Percentiles rank a stretch among this genome's conserved stretches.
These are phyloP conservation scores for Globisporangium camurandrum DNA, from an alignment of 352 stramenopile species.

Conservation along the genomic window DNA sequence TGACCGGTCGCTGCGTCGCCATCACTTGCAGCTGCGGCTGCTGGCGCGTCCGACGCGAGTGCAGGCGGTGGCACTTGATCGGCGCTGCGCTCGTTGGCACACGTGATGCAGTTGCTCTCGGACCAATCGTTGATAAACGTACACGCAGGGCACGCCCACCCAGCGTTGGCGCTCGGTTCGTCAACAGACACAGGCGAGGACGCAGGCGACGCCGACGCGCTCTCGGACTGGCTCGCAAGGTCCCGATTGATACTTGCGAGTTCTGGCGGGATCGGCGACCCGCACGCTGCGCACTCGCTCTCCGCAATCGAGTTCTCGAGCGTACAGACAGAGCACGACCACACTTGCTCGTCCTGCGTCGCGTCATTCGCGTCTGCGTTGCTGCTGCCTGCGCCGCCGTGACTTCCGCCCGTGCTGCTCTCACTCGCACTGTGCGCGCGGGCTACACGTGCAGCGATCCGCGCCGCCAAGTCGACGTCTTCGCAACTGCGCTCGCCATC, in stretches of 20 bases:
- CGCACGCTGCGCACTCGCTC: constrained; percentile 53
- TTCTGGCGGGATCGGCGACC: constrained; percentile 46
- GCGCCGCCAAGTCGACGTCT: constrained; percentile 29
- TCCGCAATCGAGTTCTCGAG: constrained; percentile 57
- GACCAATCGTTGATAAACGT: constrained; percentile 64
- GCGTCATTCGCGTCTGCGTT: neutral
- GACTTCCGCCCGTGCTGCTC: neutral
- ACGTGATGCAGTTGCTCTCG: constrained; percentile 37
- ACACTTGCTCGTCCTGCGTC: constrained; percentile 27
- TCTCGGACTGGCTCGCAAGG: constrained; percentile 1
- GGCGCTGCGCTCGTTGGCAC: constrained; percentile 40
- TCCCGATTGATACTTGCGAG: constrained; percentile 20
- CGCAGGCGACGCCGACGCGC: neutral
- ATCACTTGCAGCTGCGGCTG: too few relatives aligned
- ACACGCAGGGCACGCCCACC: constrained; percentile 57
- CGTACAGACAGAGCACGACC: constrained; percentile 59
- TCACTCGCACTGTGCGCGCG: neutral
- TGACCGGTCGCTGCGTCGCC: too few relatives aligned
- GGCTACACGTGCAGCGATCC: constrained; percentile 15
- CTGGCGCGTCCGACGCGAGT: constrained; percentile 1
- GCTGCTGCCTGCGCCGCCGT: too few relatives aligned
- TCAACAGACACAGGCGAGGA: neutral
- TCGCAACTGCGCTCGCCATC: constrained; percentile 38
- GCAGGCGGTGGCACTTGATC: constrained; percentile 20
- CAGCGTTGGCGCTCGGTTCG: constrained; percentile 6